Evolutionary conservation across 345 rosid genomes (phyloP), one percentile per base, ranked within the genome.

Genomic region (Laguncularia racemosa): DNA sequence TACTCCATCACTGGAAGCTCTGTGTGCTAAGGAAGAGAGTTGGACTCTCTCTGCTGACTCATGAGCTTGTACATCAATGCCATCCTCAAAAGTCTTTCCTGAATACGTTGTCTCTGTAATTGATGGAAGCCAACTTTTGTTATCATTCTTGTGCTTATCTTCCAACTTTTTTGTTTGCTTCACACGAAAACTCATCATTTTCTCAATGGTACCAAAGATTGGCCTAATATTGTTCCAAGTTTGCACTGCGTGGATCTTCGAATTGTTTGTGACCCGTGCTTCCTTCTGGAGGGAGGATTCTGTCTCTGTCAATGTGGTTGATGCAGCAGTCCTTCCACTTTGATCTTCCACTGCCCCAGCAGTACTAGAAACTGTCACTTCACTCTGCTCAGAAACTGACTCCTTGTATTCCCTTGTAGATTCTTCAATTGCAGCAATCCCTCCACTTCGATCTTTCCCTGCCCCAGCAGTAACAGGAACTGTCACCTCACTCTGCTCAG

Each of bases 111-210:
- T 58, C 71, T 77, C 64, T 45, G 67, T 64, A 66, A 68, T 52
- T 44, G 73, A 57, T 47, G 83, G 72, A 70, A 72, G 78, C 73
- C 63, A 75, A 62, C 69, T 69, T 26, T 46, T 61, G 1, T 61
- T 69, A 58, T 19, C 21, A 55, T 33, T 33, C 50, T 46, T 62
- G 44, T 64, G 79, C 19, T 20, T 59, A 49, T 57, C 61, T 59
- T 78, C 73, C 72, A 58, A 71, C 53, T 61, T 33, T 56, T 70
- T 76, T 54, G 59, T 48, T 15, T 74, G 77, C 73, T 80, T 79
- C 46, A 83, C 86, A 71, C 84, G 86, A 14, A 63, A 56, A 71
- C 84, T 78, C 99, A 89, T 83, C 82, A 82, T 73, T 63, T 64
- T 63, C 68, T 93, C 95, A 67, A 89, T 75, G 14, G 76, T 69